phyloP scores from a whole-genome alignment of 176 grass and related monocot genomes.

The Oryza coarctata region DNA sequence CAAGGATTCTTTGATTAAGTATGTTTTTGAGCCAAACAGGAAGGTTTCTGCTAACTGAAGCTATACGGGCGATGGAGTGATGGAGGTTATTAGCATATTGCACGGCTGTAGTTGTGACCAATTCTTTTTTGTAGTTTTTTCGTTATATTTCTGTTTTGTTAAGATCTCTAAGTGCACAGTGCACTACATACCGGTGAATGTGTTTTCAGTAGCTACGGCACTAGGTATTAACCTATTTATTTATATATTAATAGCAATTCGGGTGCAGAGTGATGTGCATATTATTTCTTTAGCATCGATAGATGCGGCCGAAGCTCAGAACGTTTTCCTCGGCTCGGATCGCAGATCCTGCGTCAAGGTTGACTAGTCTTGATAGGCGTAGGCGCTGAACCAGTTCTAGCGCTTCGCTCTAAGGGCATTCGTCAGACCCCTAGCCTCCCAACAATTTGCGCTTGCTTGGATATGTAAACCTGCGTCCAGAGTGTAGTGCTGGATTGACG shows the following conservation, averaged over 20 bases:
- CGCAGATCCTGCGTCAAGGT: too few relatives aligned
- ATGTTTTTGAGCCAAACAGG: constrained; percentile 80
- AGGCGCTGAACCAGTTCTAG: too few relatives aligned
- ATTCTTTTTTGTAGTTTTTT: constrained; percentile 20
- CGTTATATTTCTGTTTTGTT: neutral
- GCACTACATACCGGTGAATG: constrained; percentile 5
- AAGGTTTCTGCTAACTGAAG: constrained; percentile 41
- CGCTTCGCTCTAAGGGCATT: too few relatives aligned
- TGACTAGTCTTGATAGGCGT: too few relatives aligned
- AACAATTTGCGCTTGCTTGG: too few relatives aligned
- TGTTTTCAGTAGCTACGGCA: neutral
- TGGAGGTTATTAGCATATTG: neutral
- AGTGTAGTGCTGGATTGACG: too few relatives aligned
- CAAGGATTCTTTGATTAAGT: constrained; percentile 70
- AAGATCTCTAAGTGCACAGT: neutral
- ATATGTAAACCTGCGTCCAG: too few relatives aligned
- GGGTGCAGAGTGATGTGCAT: neutral
- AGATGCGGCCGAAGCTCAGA: too few relatives aligned
- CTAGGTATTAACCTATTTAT: neutral
- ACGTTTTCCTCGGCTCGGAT: too few relatives aligned
- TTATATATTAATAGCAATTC: neutral
- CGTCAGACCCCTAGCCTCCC: too few relatives aligned
- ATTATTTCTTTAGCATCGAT: neutral
- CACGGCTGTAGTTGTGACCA: neutral
- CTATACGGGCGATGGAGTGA: neutral